Evolutionary conservation across 2,329 filamentous ascomycete species (phyloP), one percentile per base, ranked within the genome.

Genomic region (Ascosphaera aggregata): DNA sequence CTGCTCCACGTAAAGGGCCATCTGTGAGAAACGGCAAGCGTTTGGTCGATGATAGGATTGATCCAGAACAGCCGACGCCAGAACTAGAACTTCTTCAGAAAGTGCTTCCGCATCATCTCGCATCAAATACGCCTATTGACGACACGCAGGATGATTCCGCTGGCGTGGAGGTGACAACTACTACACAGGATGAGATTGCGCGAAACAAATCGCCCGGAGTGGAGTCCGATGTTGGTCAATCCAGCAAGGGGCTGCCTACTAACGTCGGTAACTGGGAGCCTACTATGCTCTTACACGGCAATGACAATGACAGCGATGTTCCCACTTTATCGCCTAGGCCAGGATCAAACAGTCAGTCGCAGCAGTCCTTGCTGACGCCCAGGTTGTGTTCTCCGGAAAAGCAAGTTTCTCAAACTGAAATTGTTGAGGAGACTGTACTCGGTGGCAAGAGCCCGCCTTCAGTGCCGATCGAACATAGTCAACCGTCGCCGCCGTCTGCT

Each of bases 241-340:
- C n/a, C n/a, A n/a, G n/a, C n/a, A n/a, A n/a, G n/a, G n/a, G n/a
- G n/a, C n/a, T n/a, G n/a, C n/a, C n/a, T n/a, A n/a, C n/a, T n/a
- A n/a, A 32, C 13, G 13, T 32, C 30, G 5, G 15, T n/a, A 9
- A 13, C 30, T 32, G 30, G 30, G 5, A 32, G 4, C 63, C 64
- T 9, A 58, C 53, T 9, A 49, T 61, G 15, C 49, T 51, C 8
- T 44, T 49, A n/a, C 55, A 59, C 7, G 45, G 49, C 4, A 48
- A 53, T 19, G 53, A 53, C 43, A 46, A 58, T 51, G 55, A 63
- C 20, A 56, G 66, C 37, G 58, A 57, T 18, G 63, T 64, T 39
- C 51, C 65, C 16, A 60, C 57, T 9, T 68, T 64, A 4, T 68
- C 65, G n/a, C 65, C 65, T 2, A 68, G 65, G 2, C 64, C 65